Base-by-base conservation (phyloP, 2,329 filamentous ascomycete genomes). In the Penicillium sp. region DNA sequence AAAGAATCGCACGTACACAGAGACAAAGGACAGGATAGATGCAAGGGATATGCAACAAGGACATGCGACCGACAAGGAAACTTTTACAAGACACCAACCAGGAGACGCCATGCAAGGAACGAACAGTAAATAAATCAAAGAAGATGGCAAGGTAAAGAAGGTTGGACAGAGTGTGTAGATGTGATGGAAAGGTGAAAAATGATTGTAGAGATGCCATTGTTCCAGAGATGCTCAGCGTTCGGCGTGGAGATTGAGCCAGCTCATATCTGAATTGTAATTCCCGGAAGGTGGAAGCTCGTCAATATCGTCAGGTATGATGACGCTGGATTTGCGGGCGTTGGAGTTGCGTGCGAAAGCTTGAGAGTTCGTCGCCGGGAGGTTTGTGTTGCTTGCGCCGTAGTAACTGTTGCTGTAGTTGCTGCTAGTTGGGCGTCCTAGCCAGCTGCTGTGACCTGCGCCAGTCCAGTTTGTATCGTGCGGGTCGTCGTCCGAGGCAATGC, bases 321-420 rank as follows among this genome's bases (percentile, higher is more conserved):
- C 60, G 55, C 72, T 75, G 10, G 73, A 75, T 25, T 60, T 65
- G 54, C 66, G 66, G 25, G 57, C 69, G 46, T 66, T 67, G 42
- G 67, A 60, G 47, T 63, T 56, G 14, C 49, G 49, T 59, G 59
- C 39, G 58, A 62, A 26, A 19, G 33, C 42, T 50, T 55, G 39
- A 54, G 63, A 62, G 33, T 67, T 54, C 23, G 61, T 43, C 19
- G 57, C 54, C 39, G 67, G 63, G 21, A 68, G 39, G 44, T 71
- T 58, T 16, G 60, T 57, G 6, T 60, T 62, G 57, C 68, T 68
- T 1, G 67, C 55, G 43, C 72, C 72, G 63, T 75, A 77, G 45
- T 70, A 67, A 58, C 76, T 77, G 16, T 66, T 64, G 19, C 72
- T 77, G 63, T 79, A 75, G 29, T 72, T 74, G 59, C 77, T 79